These are phyloP conservation scores for Mrakiaceae sp. DNA, from an alignment of 1,284 basidiomycete genomes.

Conservation along the genomic window DNA sequence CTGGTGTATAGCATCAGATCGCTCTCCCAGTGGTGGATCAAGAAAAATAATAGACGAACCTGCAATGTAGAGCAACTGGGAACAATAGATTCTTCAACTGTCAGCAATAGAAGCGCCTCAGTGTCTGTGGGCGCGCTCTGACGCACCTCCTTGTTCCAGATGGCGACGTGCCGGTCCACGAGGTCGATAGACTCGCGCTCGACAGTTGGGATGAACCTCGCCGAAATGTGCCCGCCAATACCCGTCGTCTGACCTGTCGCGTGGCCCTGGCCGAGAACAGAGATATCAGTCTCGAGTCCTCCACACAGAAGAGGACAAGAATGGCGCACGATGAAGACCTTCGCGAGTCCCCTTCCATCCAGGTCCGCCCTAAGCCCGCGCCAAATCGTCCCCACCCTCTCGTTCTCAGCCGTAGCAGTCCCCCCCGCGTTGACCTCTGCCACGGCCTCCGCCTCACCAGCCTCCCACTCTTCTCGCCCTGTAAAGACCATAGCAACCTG, in stretches of 20 bases:
- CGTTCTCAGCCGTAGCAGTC: slow-evolving; percentile 50
- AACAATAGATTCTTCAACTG: slow-evolving; percentile 59
- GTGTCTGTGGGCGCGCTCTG: no score
- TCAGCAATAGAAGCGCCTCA: not conserved
- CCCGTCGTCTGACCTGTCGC: slow-evolving; percentile 78
- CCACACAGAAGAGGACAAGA: not conserved
- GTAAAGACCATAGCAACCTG: slow-evolving; percentile 83
- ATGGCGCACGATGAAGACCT: slow-evolving; percentile 59
- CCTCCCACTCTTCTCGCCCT: slow-evolving; percentile 76
- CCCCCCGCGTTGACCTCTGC: slow-evolving; percentile 38
- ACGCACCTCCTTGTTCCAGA: slow-evolving; percentile 19
- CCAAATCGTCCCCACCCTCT: slow-evolving; percentile 62
- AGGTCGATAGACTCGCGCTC: slow-evolving; percentile 91
- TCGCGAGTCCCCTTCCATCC: slow-evolving; percentile 53
- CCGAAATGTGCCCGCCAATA: slow-evolving; percentile 79
- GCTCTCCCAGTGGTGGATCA: no score
- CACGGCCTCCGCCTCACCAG: slow-evolving; percentile 54
- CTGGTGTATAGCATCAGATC: slow-evolving; percentile 15
- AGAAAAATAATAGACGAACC: slow-evolving; percentile 34
- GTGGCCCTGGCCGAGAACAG: slow-evolving; percentile 27
- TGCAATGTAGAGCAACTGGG: slow-evolving; percentile 63
- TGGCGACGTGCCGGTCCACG: slow-evolving; percentile 43
- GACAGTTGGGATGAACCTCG: slow-evolving; percentile 91
- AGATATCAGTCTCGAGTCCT: not conserved
- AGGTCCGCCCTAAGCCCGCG: slow-evolving; percentile 72